Base-by-base conservation (phyloP, 352 stramenopile species). In the Globisporangium iwayamae region DNA sequence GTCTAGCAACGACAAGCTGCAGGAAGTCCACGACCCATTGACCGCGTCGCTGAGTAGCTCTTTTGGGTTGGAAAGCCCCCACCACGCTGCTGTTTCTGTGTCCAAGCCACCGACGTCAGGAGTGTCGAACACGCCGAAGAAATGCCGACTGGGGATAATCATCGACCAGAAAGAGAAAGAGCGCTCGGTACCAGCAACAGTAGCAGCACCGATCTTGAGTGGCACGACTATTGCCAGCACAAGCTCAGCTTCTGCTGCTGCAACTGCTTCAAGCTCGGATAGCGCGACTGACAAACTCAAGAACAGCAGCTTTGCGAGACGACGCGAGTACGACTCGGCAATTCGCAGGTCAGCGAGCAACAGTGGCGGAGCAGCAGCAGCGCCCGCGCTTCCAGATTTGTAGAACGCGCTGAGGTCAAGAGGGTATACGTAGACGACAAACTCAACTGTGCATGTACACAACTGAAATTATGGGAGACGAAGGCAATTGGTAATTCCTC, bases 251-350 rank as follows among this genome's bases (percentile, higher is more conserved):
- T 28, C 45, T 20, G 11, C 59, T 11, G 22, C 59, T 41, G n/a
- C 41, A 46, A 25, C 47, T 0, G 32, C 20, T 39, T 28, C 43
- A 16, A 68, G 43, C 18, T 28, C 51, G 1, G 51, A 65, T 1
- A 60, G 64, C 14, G 9, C 62, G 16, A 25, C 63, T 25, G 81
- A 87, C 34, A 83, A 81, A 30, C 77, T 90, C 53, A 89, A 87
- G 60, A 83, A 82, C 50, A 91, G 82, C 60, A 91, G 82, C 62
- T 91, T 91, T 63, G 80, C 76, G 6, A 73, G 78, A 32, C 72
- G 82, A 46, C 81, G 82, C 67, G 82, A 91, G 65, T 91, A 91
- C 59, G 82, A 89, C 50, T 77, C 76, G n/a, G 66, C 68, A 22
- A 87, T 91, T 54, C 67, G 82, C 11, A 83, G 76, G 68, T 65